These are phyloP conservation scores for Orbilia quercus DNA, from an alignment of 2,329 filamentous ascomycete genomes.

Conservation along the genomic window DNA sequence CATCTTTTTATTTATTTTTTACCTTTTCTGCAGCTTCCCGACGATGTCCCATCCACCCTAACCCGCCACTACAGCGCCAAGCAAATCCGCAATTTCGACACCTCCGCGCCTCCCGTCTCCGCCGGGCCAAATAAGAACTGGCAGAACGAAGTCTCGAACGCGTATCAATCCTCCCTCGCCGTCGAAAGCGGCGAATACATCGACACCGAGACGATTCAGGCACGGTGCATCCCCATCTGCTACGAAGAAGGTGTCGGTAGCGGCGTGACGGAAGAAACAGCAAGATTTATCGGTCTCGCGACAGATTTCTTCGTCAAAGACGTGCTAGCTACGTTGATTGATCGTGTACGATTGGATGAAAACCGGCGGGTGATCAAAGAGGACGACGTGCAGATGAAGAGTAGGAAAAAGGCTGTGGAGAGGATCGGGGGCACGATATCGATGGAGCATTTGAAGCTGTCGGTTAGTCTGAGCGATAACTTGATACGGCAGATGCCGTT, in stretches of 20 bases:
- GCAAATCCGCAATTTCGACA: slow-evolving; percentile 50
- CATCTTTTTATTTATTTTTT: too few relatives aligned
- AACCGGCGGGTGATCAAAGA: slow-evolving; percentile 34
- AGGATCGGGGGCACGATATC: slow-evolving; percentile 54
- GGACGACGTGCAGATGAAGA: slow-evolving; percentile 36
- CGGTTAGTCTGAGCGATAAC: slow-evolving; percentile 50
- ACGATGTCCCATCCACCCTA: slow-evolving; percentile 50
- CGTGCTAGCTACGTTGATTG: slow-evolving; percentile 72
- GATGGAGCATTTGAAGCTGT: slow-evolving; percentile 51
- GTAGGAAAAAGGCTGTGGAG: slow-evolving; percentile 37
- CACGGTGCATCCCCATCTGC: slow-evolving; percentile 75
- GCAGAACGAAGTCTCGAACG: slow-evolving; percentile 74
- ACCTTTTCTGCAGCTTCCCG: slow-evolving; percentile 48
- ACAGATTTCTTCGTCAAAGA: slow-evolving; percentile 77
- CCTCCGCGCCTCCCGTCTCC: slow-evolving; percentile 45
- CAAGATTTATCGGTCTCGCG: slow-evolving; percentile 73
- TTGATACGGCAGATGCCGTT: slow-evolving; percentile 56
- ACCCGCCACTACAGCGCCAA: slow-evolving; percentile 53
- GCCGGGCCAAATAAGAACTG: slow-evolving; percentile 65
- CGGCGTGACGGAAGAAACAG: slow-evolving; percentile 71
- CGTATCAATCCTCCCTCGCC: slow-evolving; percentile 72
- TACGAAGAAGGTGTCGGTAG: slow-evolving; percentile 73
- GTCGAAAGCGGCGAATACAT: slow-evolving; percentile 77
- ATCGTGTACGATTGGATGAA: slow-evolving; percentile 73
- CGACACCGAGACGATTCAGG: slow-evolving; percentile 72